Evolutionary conservation across 2,329 filamentous ascomycete species (phyloP).

Genomic region (Ophiosphaerella narmari): DNA sequence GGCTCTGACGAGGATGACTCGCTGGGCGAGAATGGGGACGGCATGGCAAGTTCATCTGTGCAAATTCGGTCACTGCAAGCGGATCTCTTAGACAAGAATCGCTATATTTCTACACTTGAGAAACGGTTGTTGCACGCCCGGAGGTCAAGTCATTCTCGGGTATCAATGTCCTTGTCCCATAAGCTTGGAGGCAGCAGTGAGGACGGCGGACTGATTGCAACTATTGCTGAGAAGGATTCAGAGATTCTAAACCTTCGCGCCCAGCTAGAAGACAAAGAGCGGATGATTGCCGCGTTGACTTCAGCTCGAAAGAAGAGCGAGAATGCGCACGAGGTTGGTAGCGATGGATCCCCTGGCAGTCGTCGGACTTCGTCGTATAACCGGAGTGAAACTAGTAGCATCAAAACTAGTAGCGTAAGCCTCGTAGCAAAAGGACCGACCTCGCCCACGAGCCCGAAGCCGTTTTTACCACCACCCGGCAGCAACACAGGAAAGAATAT

Average conservation of each 20-base stretch:
- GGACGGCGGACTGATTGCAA: conserved; percentile 72
- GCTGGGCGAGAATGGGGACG: conserved; percentile 82
- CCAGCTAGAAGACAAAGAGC: conserved; percentile 90
- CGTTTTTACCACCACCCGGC: conserved; percentile 21
- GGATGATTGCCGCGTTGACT: conserved; percentile 85
- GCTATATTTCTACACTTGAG: conserved; percentile 93
- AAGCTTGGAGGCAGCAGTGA: conserved; percentile 70
- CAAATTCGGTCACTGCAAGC: conserved; percentile 91
- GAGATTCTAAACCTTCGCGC: conserved; percentile 92
- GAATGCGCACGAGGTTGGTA: conserved; percentile 64
- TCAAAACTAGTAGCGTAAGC: conserved; percentile 38
- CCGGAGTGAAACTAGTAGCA: conserved; percentile 37
- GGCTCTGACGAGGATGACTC: conserved; percentile 54
- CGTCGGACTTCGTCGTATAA: conserved; percentile 42
- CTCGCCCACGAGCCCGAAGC: conserved; percentile 28
- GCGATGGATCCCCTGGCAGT: conserved; percentile 42
- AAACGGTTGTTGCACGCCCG: conserved; percentile 89
- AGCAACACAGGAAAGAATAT: conserved; percentile 64
- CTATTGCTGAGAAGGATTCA: conserved; percentile 85
- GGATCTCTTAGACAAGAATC: conserved; percentile 95
- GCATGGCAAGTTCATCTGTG: conserved; percentile 77
- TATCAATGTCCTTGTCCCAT: conserved; percentile 75
- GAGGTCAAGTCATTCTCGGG: conserved; percentile 84
- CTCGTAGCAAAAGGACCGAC: conserved; percentile 31
- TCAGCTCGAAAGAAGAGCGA: conserved; percentile 86